Base-by-base conservation (phyloP, 2,329 filamentous ascomycete genomes). In the Grosmannia penicillata region DNA sequence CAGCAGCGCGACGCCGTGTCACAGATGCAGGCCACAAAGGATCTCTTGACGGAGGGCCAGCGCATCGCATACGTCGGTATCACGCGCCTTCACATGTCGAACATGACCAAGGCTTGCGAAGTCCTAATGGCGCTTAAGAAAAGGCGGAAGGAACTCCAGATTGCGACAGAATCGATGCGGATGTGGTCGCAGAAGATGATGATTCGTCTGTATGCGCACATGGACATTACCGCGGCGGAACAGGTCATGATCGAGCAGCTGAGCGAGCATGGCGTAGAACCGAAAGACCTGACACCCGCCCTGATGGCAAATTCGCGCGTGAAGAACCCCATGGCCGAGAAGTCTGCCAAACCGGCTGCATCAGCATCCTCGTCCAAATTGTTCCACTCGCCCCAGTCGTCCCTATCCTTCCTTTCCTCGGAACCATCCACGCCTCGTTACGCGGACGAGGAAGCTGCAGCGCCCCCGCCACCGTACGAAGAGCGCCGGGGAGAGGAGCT, bases 181-280 rank as follows among this genome's bases (percentile, higher is more conserved):
- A 95, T 95, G 82, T 98, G 89, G 89, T 78, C 82, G 40, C 91
- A 98, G 56, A 93, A 93, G 62, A 93, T 94, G 71, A 98, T 98
- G 87, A 76, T 95, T 43, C 76, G 89, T 19, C 57, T 98, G 11
- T 98, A 96, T 56, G 66, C 75, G 11, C 91, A 98, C 58, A 98
- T 98, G 91, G 91, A 98, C 43, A 93, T 98, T 51, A 86, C 78
- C 52, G 66, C 79, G 18, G 78, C 74, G 13, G 91, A 98, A 59
- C 91, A 98, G 63, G 68, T 98, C 56, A 98, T 98, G 91, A 95
- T 98, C 48, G 91, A 98, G 61, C 91, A 98, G 58, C 67, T 98
- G 42, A 80, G 83, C 11, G 82, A 91, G 41, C 91, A 98, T 59
- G 91, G 89, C 5, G 86, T 98, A 7, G 68, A 85, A 44, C 80